These are phyloP conservation scores for Thielaviopsis euricoi DNA, from an alignment of 2,329 filamentous ascomycete species.

Conservation along the genomic window DNA sequence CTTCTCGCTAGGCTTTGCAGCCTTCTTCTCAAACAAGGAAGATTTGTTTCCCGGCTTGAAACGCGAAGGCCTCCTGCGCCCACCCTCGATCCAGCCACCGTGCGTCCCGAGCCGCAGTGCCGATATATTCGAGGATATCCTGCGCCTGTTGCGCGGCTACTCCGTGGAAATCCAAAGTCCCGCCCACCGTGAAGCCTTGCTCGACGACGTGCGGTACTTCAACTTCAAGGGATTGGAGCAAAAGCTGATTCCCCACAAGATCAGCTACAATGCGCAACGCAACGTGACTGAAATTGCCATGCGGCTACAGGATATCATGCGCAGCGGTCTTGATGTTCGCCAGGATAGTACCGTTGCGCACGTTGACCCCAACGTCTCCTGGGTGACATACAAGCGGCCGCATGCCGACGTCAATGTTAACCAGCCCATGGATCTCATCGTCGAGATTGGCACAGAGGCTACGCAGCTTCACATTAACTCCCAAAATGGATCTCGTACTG, in stretches of 20 bases:
- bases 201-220: conserved; percentile 82
- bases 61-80: conserved; percentile 61
- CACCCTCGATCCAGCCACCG: conserved; percentile 72
- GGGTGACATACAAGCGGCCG: conserved; percentile 68
- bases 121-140: conserved; percentile 68
- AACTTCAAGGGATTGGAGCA: conserved; percentile 87
- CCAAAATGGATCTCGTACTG: conserved; percentile 14
- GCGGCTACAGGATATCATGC: conserved; percentile 72
- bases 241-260: conserved; percentile 59
- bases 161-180: conserved; percentile 61
- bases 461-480: conserved; percentile 36
- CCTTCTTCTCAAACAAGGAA: conserved; percentile 66
- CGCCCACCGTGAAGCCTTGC: conserved; percentile 56
- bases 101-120: conserved; percentile 65
- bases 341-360: conserved; percentile 23
- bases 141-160: conserved; percentile 73
- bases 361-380: conserved; percentile 22
- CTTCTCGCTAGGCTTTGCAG: conserved; percentile 78
- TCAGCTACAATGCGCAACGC: conserved; percentile 57
- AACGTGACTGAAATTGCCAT: conserved; percentile 60
- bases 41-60: conserved; percentile 79
- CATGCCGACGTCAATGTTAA: conserved; percentile 53
- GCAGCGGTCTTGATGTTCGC: conserved; percentile 59
- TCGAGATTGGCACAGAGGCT: conserved; percentile 60
- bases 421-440: conserved; percentile 49